Conservation (phyloP, 441 rosid genomes). For the Omphalea diandra region DNA sequence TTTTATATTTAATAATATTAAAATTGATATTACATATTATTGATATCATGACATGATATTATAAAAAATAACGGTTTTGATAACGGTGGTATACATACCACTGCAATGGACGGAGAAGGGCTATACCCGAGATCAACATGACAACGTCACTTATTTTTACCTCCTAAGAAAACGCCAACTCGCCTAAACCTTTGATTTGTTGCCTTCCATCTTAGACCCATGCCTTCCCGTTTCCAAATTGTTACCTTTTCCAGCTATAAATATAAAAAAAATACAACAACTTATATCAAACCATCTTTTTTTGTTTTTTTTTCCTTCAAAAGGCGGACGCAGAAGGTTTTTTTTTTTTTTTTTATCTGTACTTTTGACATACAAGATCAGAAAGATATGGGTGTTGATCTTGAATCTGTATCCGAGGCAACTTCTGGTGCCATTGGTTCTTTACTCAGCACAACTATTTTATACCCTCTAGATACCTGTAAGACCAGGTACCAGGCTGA, state of each 20-base stretch:
- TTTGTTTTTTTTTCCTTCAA: no score
- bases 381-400: constrained; percentile 48
- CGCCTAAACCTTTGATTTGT: background rate
- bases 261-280: no score
- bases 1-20: no score
- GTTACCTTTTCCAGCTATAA: background rate
- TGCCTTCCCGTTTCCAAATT: background rate
- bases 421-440: constrained; percentile 90
- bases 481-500: constrained; percentile 88
- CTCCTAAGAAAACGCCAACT: constrained; percentile 9
- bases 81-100: no score
- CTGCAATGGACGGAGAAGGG: no score
- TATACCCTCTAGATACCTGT: constrained; percentile 91
- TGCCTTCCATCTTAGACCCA: background rate
- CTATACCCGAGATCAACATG: no score
- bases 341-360: background rate
- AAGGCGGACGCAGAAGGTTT: no score
- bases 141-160: constrained; percentile 14
- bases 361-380: background rate
- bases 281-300: background rate
- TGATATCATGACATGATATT: no score
- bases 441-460: constrained; percentile 72
- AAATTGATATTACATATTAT: no score
- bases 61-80: no score
- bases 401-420: constrained; percentile 79